Evolutionary conservation across 176 grass and related monocot genomes (phyloP).

Genomic region (Rhynchospora tenuis): DNA sequence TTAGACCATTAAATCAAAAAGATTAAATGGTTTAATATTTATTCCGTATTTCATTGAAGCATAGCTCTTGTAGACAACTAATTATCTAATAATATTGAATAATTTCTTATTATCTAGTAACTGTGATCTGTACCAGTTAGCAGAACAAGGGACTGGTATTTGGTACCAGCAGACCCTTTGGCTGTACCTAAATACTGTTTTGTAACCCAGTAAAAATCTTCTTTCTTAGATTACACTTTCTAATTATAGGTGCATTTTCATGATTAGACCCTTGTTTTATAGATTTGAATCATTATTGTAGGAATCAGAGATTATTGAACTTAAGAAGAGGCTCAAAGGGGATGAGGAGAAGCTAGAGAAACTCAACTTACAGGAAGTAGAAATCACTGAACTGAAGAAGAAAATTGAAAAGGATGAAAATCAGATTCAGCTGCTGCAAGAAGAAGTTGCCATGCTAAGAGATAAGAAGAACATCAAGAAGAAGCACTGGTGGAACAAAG

Average conservation of each 20-base stretch:
- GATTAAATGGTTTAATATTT: neutral
- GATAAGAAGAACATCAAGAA: constrained; percentile 46
- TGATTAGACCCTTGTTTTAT: neutral
- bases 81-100: neutral
- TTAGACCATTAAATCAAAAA: neutral
- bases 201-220: no score
- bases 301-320: constrained; percentile 13
- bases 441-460: constrained; percentile 33
- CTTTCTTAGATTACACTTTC: no score
- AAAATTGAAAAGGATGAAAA: constrained; percentile 14
- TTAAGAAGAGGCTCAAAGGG: neutral
- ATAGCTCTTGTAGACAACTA: neutral
- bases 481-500: constrained; percentile 25
- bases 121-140: no score
- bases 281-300: neutral
- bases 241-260: neutral
- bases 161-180: no score
- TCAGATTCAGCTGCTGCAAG: neutral
- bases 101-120: no score
- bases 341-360: constrained; percentile 19
- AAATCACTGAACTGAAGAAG: constrained; percentile 9
- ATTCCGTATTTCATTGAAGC: neutral
- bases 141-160: no score
- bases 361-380: constrained; percentile 3
- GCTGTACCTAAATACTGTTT: no score